These are phyloP conservation scores for Cotoneaster glaucophyllus DNA, from an alignment of 306 rosid genomes.

Conservation along the genomic window DNA sequence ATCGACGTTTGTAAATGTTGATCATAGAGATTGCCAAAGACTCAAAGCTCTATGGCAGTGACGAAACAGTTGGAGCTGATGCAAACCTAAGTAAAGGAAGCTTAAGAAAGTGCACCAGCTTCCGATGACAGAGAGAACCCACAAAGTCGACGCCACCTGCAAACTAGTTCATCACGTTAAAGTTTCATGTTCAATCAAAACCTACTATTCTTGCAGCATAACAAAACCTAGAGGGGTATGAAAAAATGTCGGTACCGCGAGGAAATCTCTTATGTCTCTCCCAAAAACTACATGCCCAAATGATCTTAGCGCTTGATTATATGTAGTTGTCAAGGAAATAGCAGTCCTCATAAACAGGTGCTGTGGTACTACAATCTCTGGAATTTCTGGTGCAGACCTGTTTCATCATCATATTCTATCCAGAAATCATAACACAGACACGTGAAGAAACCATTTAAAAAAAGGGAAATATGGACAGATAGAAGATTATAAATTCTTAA, in stretches of 20 bases:
- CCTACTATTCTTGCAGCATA: background rate
- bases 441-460: background rate
- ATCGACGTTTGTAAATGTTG: background rate
- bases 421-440: background rate
- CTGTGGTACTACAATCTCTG: conserved; percentile 28
- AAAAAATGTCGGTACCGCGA: conserved; percentile 29
- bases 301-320: conserved; percentile 22
- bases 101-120: conserved; percentile 27
- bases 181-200: background rate
- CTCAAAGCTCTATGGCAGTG: background rate
- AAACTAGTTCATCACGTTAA: conserved; percentile 19
- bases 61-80: conserved; percentile 1
- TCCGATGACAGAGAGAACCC: conserved; percentile 40
- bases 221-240: conserved; percentile 10
- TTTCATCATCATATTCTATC: conserved; percentile 1
- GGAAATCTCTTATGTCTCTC: conserved; percentile 30
- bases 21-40: background rate
- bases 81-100: conserved; percentile 46
- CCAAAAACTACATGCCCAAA: conserved; percentile 38
- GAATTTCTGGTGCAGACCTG: conserved; percentile 37
- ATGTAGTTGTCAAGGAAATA: conserved; percentile 21
- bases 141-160: conserved; percentile 40
- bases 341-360: conserved; percentile 28
- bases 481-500: background rate
- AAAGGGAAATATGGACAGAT: background rate